Conservation (phyloP, 2,329 filamentous ascomycete genomes). For the Pezicula carpinea region DNA sequence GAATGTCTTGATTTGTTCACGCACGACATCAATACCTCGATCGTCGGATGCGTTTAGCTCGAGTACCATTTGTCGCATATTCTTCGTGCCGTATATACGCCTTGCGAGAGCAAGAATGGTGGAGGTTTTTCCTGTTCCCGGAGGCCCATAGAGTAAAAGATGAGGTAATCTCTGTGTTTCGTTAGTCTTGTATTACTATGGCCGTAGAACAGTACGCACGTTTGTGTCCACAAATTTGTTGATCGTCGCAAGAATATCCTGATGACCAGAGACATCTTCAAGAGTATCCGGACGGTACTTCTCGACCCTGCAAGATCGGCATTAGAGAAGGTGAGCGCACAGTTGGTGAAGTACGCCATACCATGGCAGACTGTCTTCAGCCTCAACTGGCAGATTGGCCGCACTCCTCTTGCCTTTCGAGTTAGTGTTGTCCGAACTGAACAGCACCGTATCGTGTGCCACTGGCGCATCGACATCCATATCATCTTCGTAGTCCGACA, state of each 20-base stretch:
- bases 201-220: conserved; percentile 33
- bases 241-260: conserved; percentile 95
- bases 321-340: conserved; percentile 13
- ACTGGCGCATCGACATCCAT: conserved; percentile 63
- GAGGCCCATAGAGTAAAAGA: conserved; percentile 92
- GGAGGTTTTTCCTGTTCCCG: conserved; percentile 95
- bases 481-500: conserved; percentile 57
- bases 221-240: conserved; percentile 97
- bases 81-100: conserved; percentile 84
- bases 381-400: conserved; percentile 89
- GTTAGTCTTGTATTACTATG: conserved; percentile 4
- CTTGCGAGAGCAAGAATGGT: conserved; percentile 91
- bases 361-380: conserved; percentile 93
- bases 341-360: conserved; percentile 33
- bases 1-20: conserved; percentile 99
- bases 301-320: conserved; percentile 66
- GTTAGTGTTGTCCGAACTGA: conserved; percentile 68
- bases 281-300: conserved; percentile 91
- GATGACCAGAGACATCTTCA: conserved; percentile 90
- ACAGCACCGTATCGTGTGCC: conserved; percentile 50
- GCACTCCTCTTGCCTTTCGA: conserved; percentile 88
- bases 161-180: conserved; percentile 69
- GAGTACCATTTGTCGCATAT: conserved; percentile 97
- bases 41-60: conserved; percentile 98
- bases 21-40: conserved; percentile 93